Base-by-base conservation (phyloP, 2,329 filamentous ascomycete species). In the Dactylonectria estremocensis region DNA sequence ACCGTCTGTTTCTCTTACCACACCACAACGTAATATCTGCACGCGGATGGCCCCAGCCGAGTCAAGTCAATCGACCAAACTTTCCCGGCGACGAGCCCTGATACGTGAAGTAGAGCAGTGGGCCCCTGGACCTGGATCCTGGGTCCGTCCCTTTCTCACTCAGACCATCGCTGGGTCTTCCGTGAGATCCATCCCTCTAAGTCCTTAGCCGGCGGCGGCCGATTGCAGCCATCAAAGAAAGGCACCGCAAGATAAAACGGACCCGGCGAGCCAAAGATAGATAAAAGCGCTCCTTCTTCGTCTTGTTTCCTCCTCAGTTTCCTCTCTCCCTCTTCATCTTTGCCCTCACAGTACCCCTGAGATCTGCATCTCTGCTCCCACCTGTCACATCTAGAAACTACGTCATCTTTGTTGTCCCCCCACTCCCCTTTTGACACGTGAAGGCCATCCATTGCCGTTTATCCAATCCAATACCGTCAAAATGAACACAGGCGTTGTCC, bases 401-500 rank as follows among this genome's bases (percentile, higher is more conserved):
- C 74, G 74, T 76, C 74, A 76, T 74, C 35, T 37, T 4, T 28
- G 24, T 28, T 18, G 31, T 24, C 28, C 40, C 43, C 24, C 40
- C 14, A 56, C 70, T 68, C 59, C 66, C 61, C 45, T 50, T 61
- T 71, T 66, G 58, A 9, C 69, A 66, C 70, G 67, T 69, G 66
- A 73, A 64, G 61, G 43, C 20, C 49, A 20, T 24, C 50, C 43
- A 40, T 52, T 49, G 60, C 52, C 49, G 6, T 14, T 11, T 5
- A 40, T 11, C 49, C 49, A 20, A 16, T 28, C 28, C 49, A 28
- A 52, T 2, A 18, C 13, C 24, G 18, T 20, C 57, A 76, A 68
- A 70, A 87, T 88, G 84, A 85, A 87, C 76, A 88, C 86, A 60
- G 85, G 86, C 63, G 85, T 86, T 79, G 79, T 89, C 72, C 80